Evolutionary conservation across 352 stramenopile genomes (phyloP), one percentile per base, ranked within the genome.

Genomic region (Thraustochytrium sp.): DNA sequence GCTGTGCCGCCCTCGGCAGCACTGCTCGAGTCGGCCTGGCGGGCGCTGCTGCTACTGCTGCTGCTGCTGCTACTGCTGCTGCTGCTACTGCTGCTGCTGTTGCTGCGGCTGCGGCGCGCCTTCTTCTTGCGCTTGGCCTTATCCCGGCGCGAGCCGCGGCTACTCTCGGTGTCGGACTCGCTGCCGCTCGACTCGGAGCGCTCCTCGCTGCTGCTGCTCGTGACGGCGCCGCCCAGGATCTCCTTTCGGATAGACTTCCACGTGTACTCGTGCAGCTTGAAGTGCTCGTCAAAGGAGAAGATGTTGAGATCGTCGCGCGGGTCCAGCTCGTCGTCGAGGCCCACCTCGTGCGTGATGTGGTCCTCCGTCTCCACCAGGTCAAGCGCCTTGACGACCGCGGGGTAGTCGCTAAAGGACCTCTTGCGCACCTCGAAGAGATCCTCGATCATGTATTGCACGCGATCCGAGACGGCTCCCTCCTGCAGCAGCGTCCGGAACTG

Each of bases 361-460:
- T 99, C 97, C 16, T 97, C 95, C 0, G 91, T 91, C 87, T 99
- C 97, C 5, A 99, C 96, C 18, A 99, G 85, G 88, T 99, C 96
- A 63, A 99, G 89, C 85, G 97, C 88, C 46, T 84, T 84, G 38
- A 96, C 89, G 3, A 98, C 89, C 0, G 92, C 93, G 0, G 95
- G 95, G 88, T 68, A 87, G 9, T 98, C 95, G 0, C 87, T 89
- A 86, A 99, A 99, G 0, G 91, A 92, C 23, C 89, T 92, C 83
- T 98, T 98, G 51, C 95, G 93, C 80, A 98, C 94, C 13, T 95
- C 95, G 86, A 99, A 97, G 13, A 99, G 86, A 2, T 94, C 90
- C 87, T 99, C 96, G 54, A 99, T 98, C 56, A 96, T 97, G 89
- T 98, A 99, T 89, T 99, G 96, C 29, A 98, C 96, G 31, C 96